Base-by-base conservation (phyloP, 1,139 yeast species). In the Kodamaea suecica region DNA sequence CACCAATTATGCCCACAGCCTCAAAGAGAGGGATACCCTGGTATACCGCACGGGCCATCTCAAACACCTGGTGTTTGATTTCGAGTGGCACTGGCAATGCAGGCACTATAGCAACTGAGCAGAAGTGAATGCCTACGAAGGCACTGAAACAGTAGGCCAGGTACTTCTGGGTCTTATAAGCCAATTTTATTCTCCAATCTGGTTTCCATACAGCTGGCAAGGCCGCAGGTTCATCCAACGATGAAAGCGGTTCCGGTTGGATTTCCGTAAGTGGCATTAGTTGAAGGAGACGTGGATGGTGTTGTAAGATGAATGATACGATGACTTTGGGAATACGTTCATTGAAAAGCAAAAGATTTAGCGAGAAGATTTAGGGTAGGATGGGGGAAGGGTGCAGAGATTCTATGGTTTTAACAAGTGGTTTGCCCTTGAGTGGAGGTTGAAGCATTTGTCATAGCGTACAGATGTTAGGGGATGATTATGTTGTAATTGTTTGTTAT, bases 11-110 rank as follows among this genome's bases (percentile, higher is more conserved):
- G 17, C 73, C 48, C 1, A 66, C 36, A 5, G 59, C 55, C 50
- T 83, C 92, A 12, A 77, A 57, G 2, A 60, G 45, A 0, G 80
- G 71, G 2, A 69, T 55, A 6, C 53, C 45, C 37, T 78, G 84
- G 53, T 84, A 84, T 0, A 84, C 51, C 7, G 79, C 73, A 31
- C 88, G 62, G 1, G 81, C 76, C 59, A 80, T 64, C 40, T 79
- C 76, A 39, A 84, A 65, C 11, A 80, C 52, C 35, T 80, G 80
- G 39, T 80, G 75, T 9, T 77, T 76, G 2, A 66, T 36, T 10
- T 39, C 46, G 10, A 63, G 40, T 1, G 79, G 73, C 5, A 78
- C 43, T 8, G 52, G 48, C 10, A 63, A 30, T 1, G 73, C 57
- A 0, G 94, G 94, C 0, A 76, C 66, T 1, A 75, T 45, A 1